Evolutionary conservation across 2,329 filamentous ascomycete species (phyloP).

Genomic region (Gaeumannomyces tritici): DNA sequence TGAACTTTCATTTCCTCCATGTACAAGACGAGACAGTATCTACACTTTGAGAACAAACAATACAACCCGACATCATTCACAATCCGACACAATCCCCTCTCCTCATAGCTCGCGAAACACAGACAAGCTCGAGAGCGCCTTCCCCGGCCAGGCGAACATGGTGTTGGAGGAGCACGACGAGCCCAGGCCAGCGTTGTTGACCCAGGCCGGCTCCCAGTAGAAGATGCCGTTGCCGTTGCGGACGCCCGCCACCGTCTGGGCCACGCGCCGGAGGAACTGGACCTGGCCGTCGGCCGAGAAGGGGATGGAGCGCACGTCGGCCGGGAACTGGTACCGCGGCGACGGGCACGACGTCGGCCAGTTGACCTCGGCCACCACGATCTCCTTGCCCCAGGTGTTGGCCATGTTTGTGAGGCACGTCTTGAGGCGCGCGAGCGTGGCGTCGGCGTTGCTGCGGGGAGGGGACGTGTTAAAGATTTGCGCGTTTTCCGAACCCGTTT

Average conservation of each 20-base stretch:
- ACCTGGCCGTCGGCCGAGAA: constrained; percentile 54
- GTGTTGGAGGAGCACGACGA: constrained; percentile 10
- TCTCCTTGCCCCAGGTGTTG: constrained; percentile 50
- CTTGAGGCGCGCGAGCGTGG: constrained; percentile 48
- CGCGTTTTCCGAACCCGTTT: too few relatives aligned
- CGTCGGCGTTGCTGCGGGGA: constrained; percentile 32
- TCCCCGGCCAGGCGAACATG: constrained; percentile 8
- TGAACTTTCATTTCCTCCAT: too few relatives aligned
- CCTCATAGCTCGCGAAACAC: constrained; percentile 3
- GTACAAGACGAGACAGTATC: too few relatives aligned
- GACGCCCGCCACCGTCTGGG: constrained; percentile 41
- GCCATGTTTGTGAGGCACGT: constrained; percentile 49
- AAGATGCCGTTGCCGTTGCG: constrained; percentile 51
- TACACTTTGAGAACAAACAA: too few relatives aligned
- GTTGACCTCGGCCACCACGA: constrained; percentile 62
- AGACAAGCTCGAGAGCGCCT: constrained; percentile 8
- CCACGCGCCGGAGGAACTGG: constrained; percentile 51
- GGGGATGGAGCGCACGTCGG: constrained; percentile 49
- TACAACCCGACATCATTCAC: too few relatives aligned
- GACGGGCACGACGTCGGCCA: constrained; percentile 58
- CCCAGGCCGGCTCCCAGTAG: constrained; percentile 51
- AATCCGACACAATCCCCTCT: too few relatives aligned
- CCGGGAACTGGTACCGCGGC: constrained; percentile 48
- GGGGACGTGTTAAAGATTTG: too few relatives aligned
- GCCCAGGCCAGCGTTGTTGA: constrained; percentile 9